Evolutionary conservation across 106 monocot genomes (phyloP).

Genomic region (Dendrobium huoshanense): DNA sequence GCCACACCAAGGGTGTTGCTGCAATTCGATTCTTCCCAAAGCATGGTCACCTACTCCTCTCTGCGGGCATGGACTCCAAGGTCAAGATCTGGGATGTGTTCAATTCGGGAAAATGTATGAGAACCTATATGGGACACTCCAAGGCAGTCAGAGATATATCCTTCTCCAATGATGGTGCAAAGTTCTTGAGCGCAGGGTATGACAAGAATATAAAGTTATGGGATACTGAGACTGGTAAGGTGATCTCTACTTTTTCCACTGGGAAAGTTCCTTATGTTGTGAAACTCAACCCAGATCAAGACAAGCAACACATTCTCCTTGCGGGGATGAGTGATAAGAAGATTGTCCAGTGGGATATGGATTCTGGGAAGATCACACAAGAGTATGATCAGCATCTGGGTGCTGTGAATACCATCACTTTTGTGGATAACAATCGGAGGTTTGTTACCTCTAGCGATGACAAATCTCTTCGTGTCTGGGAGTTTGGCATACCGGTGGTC

Average conservation of each 20-base stretch:
- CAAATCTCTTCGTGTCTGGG: conserved; percentile 96
- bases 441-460: conserved; percentile 99
- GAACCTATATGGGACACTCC: conserved; percentile 99
- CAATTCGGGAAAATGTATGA: conserved; percentile 89
- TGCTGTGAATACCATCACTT: conserved; percentile 95
- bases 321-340: conserved; percentile 99
- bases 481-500: conserved; percentile 96
- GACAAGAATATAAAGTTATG: conserved; percentile 94
- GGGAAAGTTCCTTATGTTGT: conserved; percentile 95
- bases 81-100: conserved; percentile 98
- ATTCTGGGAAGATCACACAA: conserved; percentile 79
- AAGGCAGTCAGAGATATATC: conserved; percentile 91
- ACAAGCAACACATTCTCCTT: conserved; percentile 89
- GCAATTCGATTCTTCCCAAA: conserved; percentile 93
- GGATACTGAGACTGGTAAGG: conserved; percentile 98
- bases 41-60: conserved; percentile 75
- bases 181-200: conserved; percentile 91
- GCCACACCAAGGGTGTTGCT: conserved; percentile 82
- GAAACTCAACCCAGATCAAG: conserved; percentile 93
- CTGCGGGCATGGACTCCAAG: conserved; percentile 90
- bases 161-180: conserved; percentile 84
- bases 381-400: conserved; percentile 99
- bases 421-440: conserved; percentile 93
- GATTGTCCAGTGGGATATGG: conserved; percentile 99
- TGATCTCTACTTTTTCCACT: conserved; percentile 93